These are phyloP conservation scores for Hura crepitans DNA, from an alignment of 441 rosid genomes.

Conservation along the genomic window DNA sequence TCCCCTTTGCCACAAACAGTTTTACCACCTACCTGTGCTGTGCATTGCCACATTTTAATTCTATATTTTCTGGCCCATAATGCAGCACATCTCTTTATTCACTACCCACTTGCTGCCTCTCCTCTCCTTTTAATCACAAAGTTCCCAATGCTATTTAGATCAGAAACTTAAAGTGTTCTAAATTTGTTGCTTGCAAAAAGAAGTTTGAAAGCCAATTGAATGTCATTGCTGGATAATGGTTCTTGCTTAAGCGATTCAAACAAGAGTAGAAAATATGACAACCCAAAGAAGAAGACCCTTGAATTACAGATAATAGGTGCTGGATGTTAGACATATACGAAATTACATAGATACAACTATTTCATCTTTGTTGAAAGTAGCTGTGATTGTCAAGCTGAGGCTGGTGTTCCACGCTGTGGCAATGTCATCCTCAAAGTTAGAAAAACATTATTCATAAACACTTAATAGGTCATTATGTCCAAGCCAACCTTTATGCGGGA, in stretches of 20 bases:
- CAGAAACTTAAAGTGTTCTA: no score
- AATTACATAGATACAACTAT: constrained; percentile 17
- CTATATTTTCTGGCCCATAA: no score
- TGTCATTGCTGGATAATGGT: no score
- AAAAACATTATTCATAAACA: constrained; percentile 28
- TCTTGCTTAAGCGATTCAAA: background rate
- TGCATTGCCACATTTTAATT: no score
- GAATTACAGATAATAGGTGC: background rate
- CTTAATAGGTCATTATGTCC: constrained; percentile 17
- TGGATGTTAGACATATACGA: constrained; percentile 2
- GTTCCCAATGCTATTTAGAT: no score
- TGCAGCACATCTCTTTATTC: no score
- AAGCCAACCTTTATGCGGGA: constrained; percentile 15
- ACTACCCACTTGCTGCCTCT: no score
- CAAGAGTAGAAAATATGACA: background rate
- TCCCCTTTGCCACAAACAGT: constrained; percentile 14
- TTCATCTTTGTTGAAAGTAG: constrained; percentile 19
- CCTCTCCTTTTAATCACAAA: no score
- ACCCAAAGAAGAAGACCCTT: background rate
- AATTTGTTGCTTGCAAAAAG: no score
- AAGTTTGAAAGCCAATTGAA: no score
- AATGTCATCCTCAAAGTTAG: constrained; percentile 16
- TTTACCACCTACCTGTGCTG: no score
- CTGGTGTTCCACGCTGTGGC: constrained; percentile 22
- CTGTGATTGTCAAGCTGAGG: constrained; percentile 19